Evolutionary conservation across 352 stramenopile species (phyloP).

Genomic region (Aphanomyces stellatus): DNA sequence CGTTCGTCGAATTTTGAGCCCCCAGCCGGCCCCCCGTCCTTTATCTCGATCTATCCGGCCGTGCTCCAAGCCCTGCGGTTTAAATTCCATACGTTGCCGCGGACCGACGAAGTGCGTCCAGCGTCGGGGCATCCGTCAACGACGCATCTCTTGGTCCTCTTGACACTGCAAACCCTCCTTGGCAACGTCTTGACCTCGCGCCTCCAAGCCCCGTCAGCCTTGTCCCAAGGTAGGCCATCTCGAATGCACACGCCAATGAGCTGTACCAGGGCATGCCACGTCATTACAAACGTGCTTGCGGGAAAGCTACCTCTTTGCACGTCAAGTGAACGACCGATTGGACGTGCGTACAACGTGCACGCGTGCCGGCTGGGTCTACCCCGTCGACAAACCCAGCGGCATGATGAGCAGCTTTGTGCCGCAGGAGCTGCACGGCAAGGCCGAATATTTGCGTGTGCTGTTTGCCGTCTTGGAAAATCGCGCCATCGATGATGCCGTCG

Average conservation of each 20-base stretch:
- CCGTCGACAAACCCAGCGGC: slow-evolving; percentile 1
- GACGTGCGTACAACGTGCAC: slow-evolving; percentile 31
- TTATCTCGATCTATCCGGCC: slow-evolving; percentile 63
- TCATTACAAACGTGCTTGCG: slow-evolving; percentile 39
- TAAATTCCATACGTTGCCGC: slow-evolving; percentile 34
- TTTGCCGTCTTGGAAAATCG: slow-evolving; percentile 34
- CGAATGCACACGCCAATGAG: not conserved
- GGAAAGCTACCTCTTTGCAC: slow-evolving; percentile 64
- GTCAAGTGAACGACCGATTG: slow-evolving; percentile 61
- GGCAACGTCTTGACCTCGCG: slow-evolving; percentile 55
- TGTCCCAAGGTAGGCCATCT: slow-evolving; percentile 48
- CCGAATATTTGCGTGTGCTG: slow-evolving; percentile 64
- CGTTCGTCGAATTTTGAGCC: slow-evolving; percentile 22
- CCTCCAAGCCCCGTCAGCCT: slow-evolving; percentile 30
- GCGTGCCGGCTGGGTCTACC: slow-evolving; percentile 16
- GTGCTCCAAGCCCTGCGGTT: slow-evolving; percentile 46
- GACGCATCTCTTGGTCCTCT: slow-evolving; percentile 55
- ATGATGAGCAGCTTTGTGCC: slow-evolving; percentile 46
- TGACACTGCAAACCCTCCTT: slow-evolving; percentile 55
- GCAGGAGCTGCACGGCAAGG: slow-evolving; percentile 71
- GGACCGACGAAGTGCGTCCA: slow-evolving; percentile 43
- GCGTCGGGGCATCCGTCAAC: slow-evolving; percentile 49
- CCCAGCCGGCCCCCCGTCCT: slow-evolving; percentile 36
- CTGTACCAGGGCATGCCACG: slow-evolving; percentile 6
- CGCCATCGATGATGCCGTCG: slow-evolving; percentile 42